phyloP scores from a whole-genome alignment of 805 yeast genomes.

The Lipomyces kockii region DNA sequence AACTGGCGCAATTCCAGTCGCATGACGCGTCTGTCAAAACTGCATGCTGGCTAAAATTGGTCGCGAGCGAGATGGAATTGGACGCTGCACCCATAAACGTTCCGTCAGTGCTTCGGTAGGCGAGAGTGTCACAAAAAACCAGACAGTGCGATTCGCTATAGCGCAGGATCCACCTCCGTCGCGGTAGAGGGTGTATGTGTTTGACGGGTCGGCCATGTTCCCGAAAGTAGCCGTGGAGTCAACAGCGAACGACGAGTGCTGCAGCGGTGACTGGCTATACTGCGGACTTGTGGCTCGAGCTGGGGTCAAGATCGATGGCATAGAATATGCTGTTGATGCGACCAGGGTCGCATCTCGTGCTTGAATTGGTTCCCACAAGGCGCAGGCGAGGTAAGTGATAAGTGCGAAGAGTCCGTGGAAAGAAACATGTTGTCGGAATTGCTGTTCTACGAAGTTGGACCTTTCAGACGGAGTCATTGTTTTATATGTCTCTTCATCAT shows the following conservation, averaged over 20 bases:
- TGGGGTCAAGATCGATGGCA: neutral
- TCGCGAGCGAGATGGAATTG: constrained; percentile 16
- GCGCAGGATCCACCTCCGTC: constrained; percentile 28
- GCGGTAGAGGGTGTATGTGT: constrained; percentile 16
- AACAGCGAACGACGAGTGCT: neutral
- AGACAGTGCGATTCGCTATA: constrained; percentile 17
- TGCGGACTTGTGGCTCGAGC: neutral
- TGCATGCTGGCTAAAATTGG: constrained; percentile 8
- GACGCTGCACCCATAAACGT: neutral
- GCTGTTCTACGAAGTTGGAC: neutral
- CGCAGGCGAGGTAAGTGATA: neutral
- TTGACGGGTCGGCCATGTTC: constrained; percentile 16
- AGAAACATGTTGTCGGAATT: neutral
- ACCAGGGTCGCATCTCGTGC: neutral
- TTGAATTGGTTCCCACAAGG: neutral
- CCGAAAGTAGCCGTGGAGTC: constrained; percentile 10
- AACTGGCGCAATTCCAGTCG: constrained; percentile 8
- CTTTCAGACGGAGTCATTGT: neutral
- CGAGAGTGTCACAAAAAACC: constrained; percentile 24
- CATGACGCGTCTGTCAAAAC: constrained; percentile 5
- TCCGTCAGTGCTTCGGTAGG: neutral
- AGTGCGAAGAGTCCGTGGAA: neutral
- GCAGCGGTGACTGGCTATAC: neutral
- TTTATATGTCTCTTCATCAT: neutral
- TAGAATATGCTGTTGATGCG: constrained; percentile 9